These are phyloP conservation scores for Cantharellus cinnabarinus DNA, from an alignment of 768 basidiomycete genomes.

Conservation along the genomic window DNA sequence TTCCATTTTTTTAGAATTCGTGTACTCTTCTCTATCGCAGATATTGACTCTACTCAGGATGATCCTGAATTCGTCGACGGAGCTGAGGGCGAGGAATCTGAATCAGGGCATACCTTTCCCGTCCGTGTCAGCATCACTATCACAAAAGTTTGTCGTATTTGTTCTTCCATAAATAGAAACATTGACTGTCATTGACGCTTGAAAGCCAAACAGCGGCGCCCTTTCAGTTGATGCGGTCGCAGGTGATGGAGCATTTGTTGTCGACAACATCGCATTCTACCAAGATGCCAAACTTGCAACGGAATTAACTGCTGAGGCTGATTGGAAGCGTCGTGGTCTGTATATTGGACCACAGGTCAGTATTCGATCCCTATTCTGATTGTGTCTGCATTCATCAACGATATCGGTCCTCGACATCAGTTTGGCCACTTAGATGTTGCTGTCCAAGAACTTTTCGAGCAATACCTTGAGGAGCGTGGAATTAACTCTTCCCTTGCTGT, in stretches of 20 bases:
- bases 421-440: constrained; percentile 77
- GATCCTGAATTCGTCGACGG: constrained; percentile 11
- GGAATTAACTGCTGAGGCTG: constrained; percentile 67
- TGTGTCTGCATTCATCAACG: neutral
- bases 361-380: neutral
- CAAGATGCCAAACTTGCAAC: constrained; percentile 47
- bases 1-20: constrained; percentile 36
- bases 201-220: constrained; percentile 37
- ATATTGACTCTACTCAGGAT: constrained; percentile 36
- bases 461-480: constrained; percentile 76
- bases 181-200: neutral
- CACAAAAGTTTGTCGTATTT: constrained; percentile 39
- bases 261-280: constrained; percentile 84
- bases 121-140: constrained; percentile 66
- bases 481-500: constrained; percentile 62
- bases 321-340: constrained; percentile 79
- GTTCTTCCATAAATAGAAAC: neutral
- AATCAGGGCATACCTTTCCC: constrained; percentile 32
- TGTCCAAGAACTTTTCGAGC: constrained; percentile 84
- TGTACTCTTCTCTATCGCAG: constrained; percentile 81
- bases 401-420: constrained; percentile 16
- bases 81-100: constrained; percentile 17
- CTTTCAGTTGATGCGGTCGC: constrained; percentile 52
- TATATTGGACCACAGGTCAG: constrained; percentile 78
- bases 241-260: constrained; percentile 61